These are phyloP conservation scores for Termitomyces sp. DNA, from an alignment of 768 basidiomycete species.

Conservation along the genomic window DNA sequence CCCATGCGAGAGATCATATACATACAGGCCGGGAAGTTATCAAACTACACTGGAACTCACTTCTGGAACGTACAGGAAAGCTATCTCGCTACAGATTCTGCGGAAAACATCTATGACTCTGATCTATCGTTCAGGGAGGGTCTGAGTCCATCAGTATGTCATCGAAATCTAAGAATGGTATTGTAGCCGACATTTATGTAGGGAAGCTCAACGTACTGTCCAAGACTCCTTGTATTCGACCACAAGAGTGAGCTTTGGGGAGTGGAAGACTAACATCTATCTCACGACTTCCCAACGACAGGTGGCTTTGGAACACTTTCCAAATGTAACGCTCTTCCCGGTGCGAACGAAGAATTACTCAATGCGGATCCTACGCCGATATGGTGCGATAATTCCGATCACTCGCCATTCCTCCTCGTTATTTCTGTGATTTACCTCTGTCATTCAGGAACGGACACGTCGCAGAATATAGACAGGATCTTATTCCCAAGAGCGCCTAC, in stretches of 20 bases:
- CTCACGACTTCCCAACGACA: constrained; percentile 21
- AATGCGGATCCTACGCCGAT: constrained; percentile 12
- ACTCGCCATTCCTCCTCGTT: not conserved
- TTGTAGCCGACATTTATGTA: constrained; percentile 18
- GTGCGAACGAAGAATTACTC: constrained; percentile 20
- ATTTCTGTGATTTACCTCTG: not conserved
- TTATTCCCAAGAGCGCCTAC: constrained; percentile 52
- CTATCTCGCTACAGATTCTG: constrained; percentile 51
- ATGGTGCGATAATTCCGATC: constrained; percentile 16
- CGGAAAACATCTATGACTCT: constrained; percentile 42
- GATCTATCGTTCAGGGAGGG: constrained; percentile 69
- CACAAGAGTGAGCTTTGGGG: constrained; percentile 48
- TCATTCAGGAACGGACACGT: constrained; percentile 40
- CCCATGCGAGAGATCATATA: constrained; percentile 77
- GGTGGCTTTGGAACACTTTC: constrained; percentile 66
- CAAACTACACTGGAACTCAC: constrained; percentile 72
- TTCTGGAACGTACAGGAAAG: constrained; percentile 82
- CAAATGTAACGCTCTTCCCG: constrained; percentile 35
- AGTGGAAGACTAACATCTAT: not conserved
- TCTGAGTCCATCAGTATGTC: constrained; percentile 42
- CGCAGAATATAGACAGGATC: constrained; percentile 48
- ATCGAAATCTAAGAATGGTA: not conserved
- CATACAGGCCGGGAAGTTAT: constrained; percentile 64
- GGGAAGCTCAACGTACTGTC: constrained; percentile 50
- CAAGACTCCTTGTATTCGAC: constrained; percentile 66